Percentiles rank a stretch among this genome's conserved stretches.
Conservation (phyloP, 2,329 filamentous ascomycete species). For the Plenodomus lindquistii region DNA sequence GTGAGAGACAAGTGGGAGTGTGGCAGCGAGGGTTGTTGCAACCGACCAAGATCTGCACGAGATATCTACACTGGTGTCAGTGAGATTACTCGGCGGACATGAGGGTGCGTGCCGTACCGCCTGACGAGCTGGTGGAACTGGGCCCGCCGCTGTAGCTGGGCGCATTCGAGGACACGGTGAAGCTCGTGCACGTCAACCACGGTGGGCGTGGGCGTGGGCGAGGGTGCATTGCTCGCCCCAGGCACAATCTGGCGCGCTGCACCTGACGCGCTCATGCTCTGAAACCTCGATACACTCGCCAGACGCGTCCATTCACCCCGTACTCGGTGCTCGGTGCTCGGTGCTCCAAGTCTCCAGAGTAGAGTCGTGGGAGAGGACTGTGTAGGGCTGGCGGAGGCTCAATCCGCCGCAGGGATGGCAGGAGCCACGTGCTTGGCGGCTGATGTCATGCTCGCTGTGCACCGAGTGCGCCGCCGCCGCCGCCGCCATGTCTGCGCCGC, state of each 20-base stretch:
- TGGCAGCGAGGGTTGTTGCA: constrained; percentile 71
- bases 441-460: constrained; percentile 14
- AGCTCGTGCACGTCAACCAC: constrained; percentile 30
- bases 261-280: constrained; percentile 30
- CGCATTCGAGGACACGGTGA: constrained; percentile 35
- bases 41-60: constrained; percentile 79
- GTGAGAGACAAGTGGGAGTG: constrained; percentile 80
- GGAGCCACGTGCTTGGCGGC: constrained; percentile 10
- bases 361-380: constrained; percentile 10
- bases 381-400: constrained; percentile 13
- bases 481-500: not conserved
- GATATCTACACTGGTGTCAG: constrained; percentile 61
- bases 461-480: constrained; percentile 16
- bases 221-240: not conserved
- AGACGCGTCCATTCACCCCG: not conserved
- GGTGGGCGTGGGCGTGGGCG: not conserved
- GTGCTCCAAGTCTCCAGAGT: not conserved
- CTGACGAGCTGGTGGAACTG: constrained; percentile 40
- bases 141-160: constrained; percentile 31
- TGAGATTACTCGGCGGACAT: constrained; percentile 3
- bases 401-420: constrained; percentile 19
- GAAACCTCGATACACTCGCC: constrained; percentile 10
- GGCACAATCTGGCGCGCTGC: constrained; percentile 4
- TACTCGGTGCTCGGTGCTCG: not conserved
- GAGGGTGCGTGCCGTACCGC: constrained; percentile 21